Percentiles rank a stretch among this genome's conserved stretches.
Conservation (phyloP, 2,329 filamentous ascomycete species). For the Fonsecaea monophora region DNA sequence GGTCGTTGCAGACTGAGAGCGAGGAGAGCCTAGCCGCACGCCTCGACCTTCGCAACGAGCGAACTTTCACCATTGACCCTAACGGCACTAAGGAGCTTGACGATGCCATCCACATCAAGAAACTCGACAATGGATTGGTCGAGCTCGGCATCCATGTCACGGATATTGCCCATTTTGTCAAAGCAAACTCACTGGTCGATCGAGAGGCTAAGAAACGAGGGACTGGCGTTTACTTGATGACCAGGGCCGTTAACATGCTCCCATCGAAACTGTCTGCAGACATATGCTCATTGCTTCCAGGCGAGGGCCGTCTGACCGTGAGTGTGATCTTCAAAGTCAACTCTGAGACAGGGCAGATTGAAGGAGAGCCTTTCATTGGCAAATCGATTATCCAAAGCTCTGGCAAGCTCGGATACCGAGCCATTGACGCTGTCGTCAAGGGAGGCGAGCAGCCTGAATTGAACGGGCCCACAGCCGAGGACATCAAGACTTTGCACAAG, state of each 20-base stretch:
- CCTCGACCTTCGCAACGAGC: conserved; percentile 88
- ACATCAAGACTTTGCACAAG: conserved; percentile 79
- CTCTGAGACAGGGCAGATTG: conserved; percentile 77
- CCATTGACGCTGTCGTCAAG: conserved; percentile 82
- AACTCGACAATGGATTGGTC: conserved; percentile 79
- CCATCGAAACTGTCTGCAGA: conserved; percentile 84
- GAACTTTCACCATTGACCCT: conserved; percentile 89
- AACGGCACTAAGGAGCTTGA: conserved; percentile 87
- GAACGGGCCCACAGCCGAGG: conserved; percentile 71
- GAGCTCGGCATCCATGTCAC: conserved; percentile 95
- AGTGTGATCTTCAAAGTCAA: conserved; percentile 94
- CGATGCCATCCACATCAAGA: conserved; percentile 91
- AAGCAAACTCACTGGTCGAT: conserved; percentile 92
- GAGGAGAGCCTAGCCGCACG: conserved; percentile 75
- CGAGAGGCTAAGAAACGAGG: conserved; percentile 97
- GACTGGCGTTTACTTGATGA: conserved; percentile 92
- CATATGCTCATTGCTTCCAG: conserved; percentile 83
- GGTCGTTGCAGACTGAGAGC: conserved; percentile 84
- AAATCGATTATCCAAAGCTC: conserved; percentile 92
- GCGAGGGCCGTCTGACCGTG: conserved; percentile 87
- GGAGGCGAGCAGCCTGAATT: conserved; percentile 69
- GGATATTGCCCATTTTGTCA: conserved; percentile 96
- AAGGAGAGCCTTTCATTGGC: conserved; percentile 91
- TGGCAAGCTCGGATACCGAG: conserved; percentile 81
- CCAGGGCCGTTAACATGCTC: conserved; percentile 85